Conservation (phyloP, 208 protist species). For the Tetramitus jugosus region DNA sequence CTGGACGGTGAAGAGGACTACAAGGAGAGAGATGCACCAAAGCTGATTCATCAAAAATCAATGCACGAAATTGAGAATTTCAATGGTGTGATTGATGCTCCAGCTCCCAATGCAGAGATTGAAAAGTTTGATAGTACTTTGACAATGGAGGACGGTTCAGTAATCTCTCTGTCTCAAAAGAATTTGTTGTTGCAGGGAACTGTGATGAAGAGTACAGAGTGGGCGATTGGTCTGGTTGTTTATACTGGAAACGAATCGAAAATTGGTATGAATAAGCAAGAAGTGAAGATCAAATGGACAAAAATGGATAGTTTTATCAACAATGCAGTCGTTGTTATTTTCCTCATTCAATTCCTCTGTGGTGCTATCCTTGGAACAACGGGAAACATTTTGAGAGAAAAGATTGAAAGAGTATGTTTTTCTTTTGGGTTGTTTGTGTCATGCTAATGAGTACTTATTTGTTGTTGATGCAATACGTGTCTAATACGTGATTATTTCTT, state of each 20-base stretch:
- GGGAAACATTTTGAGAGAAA: background rate
- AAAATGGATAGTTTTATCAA: conserved; percentile 31
- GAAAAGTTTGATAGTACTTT: background rate
- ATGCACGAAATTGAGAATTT: background rate
- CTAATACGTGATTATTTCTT: no score
- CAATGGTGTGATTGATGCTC: background rate
- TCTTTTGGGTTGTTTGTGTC: no score
- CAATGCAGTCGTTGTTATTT: background rate
- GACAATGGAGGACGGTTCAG: background rate
- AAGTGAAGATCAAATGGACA: conserved; percentile 29
- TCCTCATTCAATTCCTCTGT: background rate
- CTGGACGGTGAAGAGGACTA: background rate
- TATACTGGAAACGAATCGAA: conserved; percentile 52
- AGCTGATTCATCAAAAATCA: no score
- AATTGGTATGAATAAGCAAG: conserved; percentile 36
- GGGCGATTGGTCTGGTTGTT: conserved; percentile 41
- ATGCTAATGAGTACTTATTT: no score
- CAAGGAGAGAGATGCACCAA: background rate
- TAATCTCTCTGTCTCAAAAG: no score
- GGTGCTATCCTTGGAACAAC: background rate
- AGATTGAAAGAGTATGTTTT: no score
- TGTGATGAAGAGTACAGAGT: conserved; percentile 45
- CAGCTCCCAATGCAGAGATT: background rate
- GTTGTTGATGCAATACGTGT: no score
- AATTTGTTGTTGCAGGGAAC: conserved; percentile 27